Base-by-base conservation (phyloP, 2,329 filamentous ascomycete genomes). In the Neofusicoccum ribis region DNA sequence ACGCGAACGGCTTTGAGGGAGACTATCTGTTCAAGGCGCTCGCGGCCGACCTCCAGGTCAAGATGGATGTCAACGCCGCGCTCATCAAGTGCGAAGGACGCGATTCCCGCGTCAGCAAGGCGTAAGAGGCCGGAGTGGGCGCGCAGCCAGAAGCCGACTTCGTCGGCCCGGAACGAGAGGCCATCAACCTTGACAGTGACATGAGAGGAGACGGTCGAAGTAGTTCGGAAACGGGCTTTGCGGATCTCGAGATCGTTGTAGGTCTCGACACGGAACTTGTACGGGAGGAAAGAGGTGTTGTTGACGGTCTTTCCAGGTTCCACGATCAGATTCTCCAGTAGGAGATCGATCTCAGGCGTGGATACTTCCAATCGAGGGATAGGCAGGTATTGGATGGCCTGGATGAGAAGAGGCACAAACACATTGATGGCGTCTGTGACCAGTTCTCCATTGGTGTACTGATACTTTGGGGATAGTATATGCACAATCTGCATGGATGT, bases 341-440 rank as follows among this genome's bases (percentile, higher is more conserved):
- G 81, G 5, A 98, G 85, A 71, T 97, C 93, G 63, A 96, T 83
- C 39, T 91, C 88, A 0, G 93, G 93, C 3, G 89, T 90, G 0
- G 91, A 90, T 5, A 97, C 83, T 76, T 97, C 94, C n/a, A 97
- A 78, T 4, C 94, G 89, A 0, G 93, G 93, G 61, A 98, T 95
- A 0, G 94, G 94, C 3, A 98, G 81, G 77, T 92, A 93, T 74
- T 97, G 93, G 37, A 98, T 84, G 2, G 87, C 86, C 69, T 91
- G 85, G 65, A 97, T 85, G 3, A 93, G 72, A 12, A 92, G 80
- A 0, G 94, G 94, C 5, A 95, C 82, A 73, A 97, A 93, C 12
- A 94, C 87, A 66, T 94, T 90, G 69, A 92, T 84, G 3, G 87
- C 81, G 74, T 98, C 94, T 2, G 87, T 83, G 3, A 95, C 79